Evolutionary conservation across 371 early-diverging fungal species (phyloP).

Genomic region (Mucor irregularis): DNA sequence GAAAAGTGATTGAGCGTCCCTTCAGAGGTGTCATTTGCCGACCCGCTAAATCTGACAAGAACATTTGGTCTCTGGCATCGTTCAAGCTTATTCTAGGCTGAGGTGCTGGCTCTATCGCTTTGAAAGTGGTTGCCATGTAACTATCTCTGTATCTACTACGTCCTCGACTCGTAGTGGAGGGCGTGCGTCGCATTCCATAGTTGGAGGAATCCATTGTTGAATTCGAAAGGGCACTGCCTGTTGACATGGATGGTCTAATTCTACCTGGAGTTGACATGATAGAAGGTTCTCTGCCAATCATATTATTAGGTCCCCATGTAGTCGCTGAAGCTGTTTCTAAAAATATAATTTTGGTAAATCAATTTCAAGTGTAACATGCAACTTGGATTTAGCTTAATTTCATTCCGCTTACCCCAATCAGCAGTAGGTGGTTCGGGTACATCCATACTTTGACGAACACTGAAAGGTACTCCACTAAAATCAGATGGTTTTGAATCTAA

Average conservation of each 20-base stretch:
- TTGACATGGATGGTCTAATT: conserved; percentile 3
- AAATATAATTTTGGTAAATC: neutral
- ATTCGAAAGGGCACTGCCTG: neutral
- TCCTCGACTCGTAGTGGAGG: conserved; percentile 15
- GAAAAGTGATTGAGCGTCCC: conserved; percentile 16
- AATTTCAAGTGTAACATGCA: neutral
- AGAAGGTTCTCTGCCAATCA: conserved; percentile 14
- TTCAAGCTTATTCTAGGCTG: conserved; percentile 27
- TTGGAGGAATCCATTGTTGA: neutral
- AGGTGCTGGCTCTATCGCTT: conserved; percentile 48
- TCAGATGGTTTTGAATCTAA: conserved; percentile 15
- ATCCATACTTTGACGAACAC: conserved; percentile 3
- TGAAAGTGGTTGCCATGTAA: conserved; percentile 46
- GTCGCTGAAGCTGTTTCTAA: neutral
- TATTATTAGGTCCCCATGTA: neutral
- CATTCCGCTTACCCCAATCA: conserved; percentile 8
- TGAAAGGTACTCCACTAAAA: neutral
- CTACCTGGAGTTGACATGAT: conserved; percentile 7
- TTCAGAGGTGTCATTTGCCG: conserved; percentile 34
- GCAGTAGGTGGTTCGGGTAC: neutral
- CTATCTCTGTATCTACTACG: conserved; percentile 44
- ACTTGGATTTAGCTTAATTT: too few relatives aligned
- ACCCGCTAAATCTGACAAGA: conserved; percentile 41
- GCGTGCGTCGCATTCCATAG: conserved; percentile 3
- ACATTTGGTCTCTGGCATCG: conserved; percentile 31